These are phyloP conservation scores for Pichia deserticola DNA, from an alignment of 805 yeast genomes.

Conservation along the genomic window DNA sequence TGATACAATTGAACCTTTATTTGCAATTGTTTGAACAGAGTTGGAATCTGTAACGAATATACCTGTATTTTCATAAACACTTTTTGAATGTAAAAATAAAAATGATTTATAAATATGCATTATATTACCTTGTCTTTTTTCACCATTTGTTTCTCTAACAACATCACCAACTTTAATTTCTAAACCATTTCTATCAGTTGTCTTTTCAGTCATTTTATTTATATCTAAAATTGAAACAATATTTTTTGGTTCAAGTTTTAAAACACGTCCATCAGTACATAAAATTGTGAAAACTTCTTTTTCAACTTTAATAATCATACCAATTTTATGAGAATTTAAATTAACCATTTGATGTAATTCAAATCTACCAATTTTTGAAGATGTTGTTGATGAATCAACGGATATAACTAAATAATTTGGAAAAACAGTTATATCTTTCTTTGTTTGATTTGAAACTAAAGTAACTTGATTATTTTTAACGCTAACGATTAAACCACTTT, in stretches of 20 bases:
- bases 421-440: conserved; percentile 84
- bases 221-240: conserved; percentile 69
- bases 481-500: conserved; percentile 87
- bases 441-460: conserved; percentile 80
- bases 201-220: conserved; percentile 61
- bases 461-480: conserved; percentile 82
- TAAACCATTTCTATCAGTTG: conserved; percentile 79
- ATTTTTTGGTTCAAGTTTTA: conserved; percentile 70
- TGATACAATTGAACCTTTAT: conserved; percentile 66
- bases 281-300: conserved; percentile 77
- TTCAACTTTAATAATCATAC: conserved; percentile 85
- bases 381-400: conserved; percentile 67
- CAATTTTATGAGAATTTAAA: conserved; percentile 77
- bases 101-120: conserved; percentile 77
- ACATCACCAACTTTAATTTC: conserved; percentile 88
- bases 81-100: conserved; percentile 74
- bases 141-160: conserved; percentile 78
- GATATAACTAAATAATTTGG: conserved; percentile 88
- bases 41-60: conserved; percentile 74
- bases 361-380: conserved; percentile 68
- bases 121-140: conserved; percentile 81
- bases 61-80: conserved; percentile 79
- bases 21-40: conserved; percentile 75
- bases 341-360: conserved; percentile 87
- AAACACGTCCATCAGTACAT: conserved; percentile 71